These are phyloP conservation scores for Trametopsis cervina DNA, from an alignment of 768 basidiomycete genomes.

Conservation along the genomic window DNA sequence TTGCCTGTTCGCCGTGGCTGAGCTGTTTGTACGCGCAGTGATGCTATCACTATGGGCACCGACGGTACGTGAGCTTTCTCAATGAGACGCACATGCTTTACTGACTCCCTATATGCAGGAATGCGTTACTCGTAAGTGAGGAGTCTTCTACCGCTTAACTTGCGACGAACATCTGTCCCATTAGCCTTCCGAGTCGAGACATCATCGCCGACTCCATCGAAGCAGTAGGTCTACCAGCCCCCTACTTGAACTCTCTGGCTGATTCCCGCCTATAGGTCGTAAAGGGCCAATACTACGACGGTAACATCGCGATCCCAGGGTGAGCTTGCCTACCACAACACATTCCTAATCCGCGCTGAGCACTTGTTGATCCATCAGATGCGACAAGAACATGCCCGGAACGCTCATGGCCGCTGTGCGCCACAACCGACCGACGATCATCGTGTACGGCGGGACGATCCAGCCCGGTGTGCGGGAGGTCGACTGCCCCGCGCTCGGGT, in stretches of 20 bases:
- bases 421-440: constrained; percentile 83
- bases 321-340: constrained; percentile 4
- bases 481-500: constrained; percentile 76
- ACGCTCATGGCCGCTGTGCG: constrained; percentile 81
- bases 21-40: constrained; percentile 33
- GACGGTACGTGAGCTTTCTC: constrained; percentile 48
- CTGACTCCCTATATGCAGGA: constrained; percentile 34
- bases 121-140: constrained; percentile 78
- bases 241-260: neutral
- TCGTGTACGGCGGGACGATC: constrained; percentile 83
- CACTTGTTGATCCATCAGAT: constrained; percentile 23
- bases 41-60: constrained; percentile 87
- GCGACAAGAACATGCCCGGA: constrained; percentile 93
- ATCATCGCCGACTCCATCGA: constrained; percentile 88
- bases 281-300: constrained; percentile 82
- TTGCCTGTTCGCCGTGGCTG: neutral
- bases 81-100: neutral
- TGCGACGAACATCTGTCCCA: neutral
- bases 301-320: constrained; percentile 79
- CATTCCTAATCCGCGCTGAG: no score
- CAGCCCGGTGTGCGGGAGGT: constrained; percentile 67
- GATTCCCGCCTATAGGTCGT: constrained; percentile 2
- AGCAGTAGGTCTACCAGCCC: constrained; percentile 41
- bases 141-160: neutral
- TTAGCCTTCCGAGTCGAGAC: constrained; percentile 78